Evolutionary conservation across 805 yeast genomes (phyloP), one percentile per base, ranked within the genome.

Genomic region (Barnettozyma populi): DNA sequence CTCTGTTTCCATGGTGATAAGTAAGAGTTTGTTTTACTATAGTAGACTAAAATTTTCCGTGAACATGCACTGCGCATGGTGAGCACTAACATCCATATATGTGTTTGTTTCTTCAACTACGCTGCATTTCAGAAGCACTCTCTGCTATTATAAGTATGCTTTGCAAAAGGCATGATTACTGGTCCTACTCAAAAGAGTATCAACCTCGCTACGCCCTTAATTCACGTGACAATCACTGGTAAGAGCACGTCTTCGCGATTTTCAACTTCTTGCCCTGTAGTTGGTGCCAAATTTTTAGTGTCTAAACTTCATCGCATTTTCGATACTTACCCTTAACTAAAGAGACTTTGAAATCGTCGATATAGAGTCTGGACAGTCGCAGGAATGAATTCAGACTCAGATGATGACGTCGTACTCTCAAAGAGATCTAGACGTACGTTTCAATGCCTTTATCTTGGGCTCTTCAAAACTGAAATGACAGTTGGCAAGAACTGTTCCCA

Each of bases 341-440:
- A 29, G 16, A 11, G 32, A 29, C 32, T 29, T 7, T 29, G 13
- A 29, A 7, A 9, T 29, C 16, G 16, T 11, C 32, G 13, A 4
- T 14, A 11, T 29, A 29, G 16, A 29, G 32, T 29, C 32, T 29
- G 16, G 32, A 29, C 32, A 29, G 32, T 29, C 7, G n/a, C 23
- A 25, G 25, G 4, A n/a, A 59, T 59, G 61, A 58, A 56, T 36
- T 61, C 63, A 7, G 62, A 62, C 39, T 57, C 62, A 5, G 71
- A 67, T n/a, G 68, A 64, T 39, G 69, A 63, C 38, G 47, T 65
- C 16, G 64, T 51, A 7, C 57, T 61, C 13, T 47, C 62, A 8
- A 57, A 55, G 36, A 53, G 62, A 48, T 36, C 20, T 14, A 56
- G 41, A 44, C 44, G 64, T 57, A 43, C 18, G 64, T 58, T 29